These are phyloP conservation scores for Arthrobotrys pseudoclavata DNA, from an alignment of 2,329 filamentous ascomycete genomes.

Conservation along the genomic window DNA sequence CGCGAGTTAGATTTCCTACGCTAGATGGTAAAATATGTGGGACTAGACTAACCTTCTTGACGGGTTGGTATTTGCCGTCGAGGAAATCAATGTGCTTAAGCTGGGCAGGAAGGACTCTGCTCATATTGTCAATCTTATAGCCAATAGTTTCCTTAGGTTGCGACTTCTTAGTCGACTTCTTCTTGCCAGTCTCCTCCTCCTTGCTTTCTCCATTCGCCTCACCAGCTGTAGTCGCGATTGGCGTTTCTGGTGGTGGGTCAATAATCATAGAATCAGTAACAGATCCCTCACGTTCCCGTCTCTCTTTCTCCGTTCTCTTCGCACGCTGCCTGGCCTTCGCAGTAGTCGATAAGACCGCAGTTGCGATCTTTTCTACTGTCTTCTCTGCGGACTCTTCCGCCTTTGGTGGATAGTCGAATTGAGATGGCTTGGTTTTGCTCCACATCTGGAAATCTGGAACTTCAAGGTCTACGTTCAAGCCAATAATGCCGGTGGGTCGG, in stretches of 20 bases:
- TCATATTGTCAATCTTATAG: conserved; percentile 97
- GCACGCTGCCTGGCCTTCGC: conserved; percentile 96
- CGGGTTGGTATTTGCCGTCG: conserved; percentile 89
- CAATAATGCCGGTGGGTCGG: conserved; percentile 95
- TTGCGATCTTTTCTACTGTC: conserved; percentile 91
- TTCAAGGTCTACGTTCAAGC: conserved; percentile 91
- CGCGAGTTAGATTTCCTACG: neutral
- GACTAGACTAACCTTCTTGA: conserved; percentile 79
- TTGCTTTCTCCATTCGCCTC: conserved; percentile 75
- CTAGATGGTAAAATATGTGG: neutral
- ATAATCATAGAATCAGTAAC: conserved; percentile 96
- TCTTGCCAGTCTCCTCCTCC: conserved; percentile 70
- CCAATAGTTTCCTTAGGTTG: conserved; percentile 95
- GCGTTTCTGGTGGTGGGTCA: conserved; percentile 81
- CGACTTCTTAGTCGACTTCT: conserved; percentile 86
- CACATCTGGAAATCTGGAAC: conserved; percentile 96
- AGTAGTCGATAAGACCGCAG: conserved; percentile 94
- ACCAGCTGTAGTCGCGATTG: conserved; percentile 73
- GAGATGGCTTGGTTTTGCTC: conserved; percentile 91
- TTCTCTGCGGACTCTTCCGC: conserved; percentile 96
- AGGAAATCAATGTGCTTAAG: conserved; percentile 93
- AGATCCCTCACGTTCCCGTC: conserved; percentile 62
- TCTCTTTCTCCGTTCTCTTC: conserved; percentile 85
- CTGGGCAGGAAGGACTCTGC: conserved; percentile 88
- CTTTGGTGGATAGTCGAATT: conserved; percentile 98